A percentile compares a stretch with the other conserved stretches of the same genome.
These are phyloP conservation scores for Trichoderma guizhouense DNA, from an alignment of 2,329 filamentous ascomycete genomes.

Conservation along the genomic window DNA sequence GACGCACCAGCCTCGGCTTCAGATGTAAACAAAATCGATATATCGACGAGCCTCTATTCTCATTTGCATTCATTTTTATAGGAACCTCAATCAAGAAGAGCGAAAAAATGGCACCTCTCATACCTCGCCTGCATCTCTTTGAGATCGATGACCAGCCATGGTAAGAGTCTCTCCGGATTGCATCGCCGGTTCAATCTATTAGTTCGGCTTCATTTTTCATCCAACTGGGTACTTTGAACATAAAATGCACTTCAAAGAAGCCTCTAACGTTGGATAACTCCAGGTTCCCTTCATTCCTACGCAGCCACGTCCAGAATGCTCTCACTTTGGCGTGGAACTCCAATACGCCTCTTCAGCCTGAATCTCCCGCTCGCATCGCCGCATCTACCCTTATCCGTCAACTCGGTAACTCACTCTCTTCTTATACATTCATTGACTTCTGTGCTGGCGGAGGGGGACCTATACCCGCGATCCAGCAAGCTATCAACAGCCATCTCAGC, in stretches of 20 bases:
- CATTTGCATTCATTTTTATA: neutral
- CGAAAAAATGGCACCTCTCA: slow-evolving; percentile 43
- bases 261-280: neutral
- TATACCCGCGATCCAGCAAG: slow-evolving; percentile 60
- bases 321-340: slow-evolving; percentile 58
- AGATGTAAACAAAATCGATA: neutral
- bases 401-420: slow-evolving; percentile 45
- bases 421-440: slow-evolving; percentile 69
- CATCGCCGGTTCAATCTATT: neutral
- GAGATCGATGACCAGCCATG: slow-evolving; percentile 67
- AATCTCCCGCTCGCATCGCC: slow-evolving; percentile 59
- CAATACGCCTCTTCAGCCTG: slow-evolving; percentile 54
- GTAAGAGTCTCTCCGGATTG: slow-evolving; percentile 36
- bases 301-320: slow-evolving; percentile 61
- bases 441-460: slow-evolving; percentile 72
- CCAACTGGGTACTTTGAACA: no score
- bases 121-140: slow-evolving; percentile 61
- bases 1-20: neutral
- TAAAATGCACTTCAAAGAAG: neutral
- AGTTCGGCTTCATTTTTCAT: neutral
- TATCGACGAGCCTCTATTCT: neutral
- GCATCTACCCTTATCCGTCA: slow-evolving; percentile 52
- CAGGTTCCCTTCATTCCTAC: slow-evolving; percentile 59
- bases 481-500: slow-evolving; percentile 49
- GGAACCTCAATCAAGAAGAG: neutral